A percentile compares a stretch with the other conserved stretches of the same genome.
Conservation (phyloP, 805 yeast species). For the Kuraishia molischiana region DNA sequence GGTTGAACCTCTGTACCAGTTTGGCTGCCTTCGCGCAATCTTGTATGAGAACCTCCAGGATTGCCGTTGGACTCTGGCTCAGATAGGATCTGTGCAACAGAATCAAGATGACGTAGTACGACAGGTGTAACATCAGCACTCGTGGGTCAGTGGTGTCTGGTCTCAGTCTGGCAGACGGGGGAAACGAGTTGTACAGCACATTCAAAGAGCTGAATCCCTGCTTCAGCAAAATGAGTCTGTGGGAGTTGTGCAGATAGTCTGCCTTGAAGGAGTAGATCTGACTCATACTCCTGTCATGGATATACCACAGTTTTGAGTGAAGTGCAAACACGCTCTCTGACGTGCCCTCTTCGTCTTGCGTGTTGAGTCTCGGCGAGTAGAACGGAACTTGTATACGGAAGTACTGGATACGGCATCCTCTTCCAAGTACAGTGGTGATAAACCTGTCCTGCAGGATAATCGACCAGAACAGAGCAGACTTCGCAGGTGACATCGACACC, state of each 20-base stretch:
- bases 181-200: conserved; percentile 14
- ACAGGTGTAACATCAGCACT: conserved; percentile 17
- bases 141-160: conserved; percentile 11
- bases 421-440: conserved; percentile 21
- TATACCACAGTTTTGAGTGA: conserved; percentile 22
- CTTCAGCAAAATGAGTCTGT: conserved; percentile 16
- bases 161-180: conserved; percentile 8
- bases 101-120: conserved; percentile 16
- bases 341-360: not conserved
- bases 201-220: conserved; percentile 18
- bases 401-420: conserved; percentile 23
- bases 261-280: conserved; percentile 25
- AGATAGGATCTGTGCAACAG: conserved; percentile 21
- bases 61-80: conserved; percentile 17
- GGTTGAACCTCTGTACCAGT: conserved; percentile 10
- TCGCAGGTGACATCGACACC: conserved; percentile 9
- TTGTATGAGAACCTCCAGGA: conserved; percentile 13
- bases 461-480: conserved; percentile 20
- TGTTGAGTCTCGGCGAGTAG: conserved; percentile 10
- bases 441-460: conserved; percentile 21
- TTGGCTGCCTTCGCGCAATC: conserved; percentile 15
- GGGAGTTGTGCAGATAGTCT: conserved; percentile 21
- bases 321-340: conserved; percentile 16
- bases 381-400: conserved; percentile 21
- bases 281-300: conserved; percentile 19